phyloP scores from a whole-genome alignment of 176 grass and related monocot species.

The Eleusine indica region DNA sequence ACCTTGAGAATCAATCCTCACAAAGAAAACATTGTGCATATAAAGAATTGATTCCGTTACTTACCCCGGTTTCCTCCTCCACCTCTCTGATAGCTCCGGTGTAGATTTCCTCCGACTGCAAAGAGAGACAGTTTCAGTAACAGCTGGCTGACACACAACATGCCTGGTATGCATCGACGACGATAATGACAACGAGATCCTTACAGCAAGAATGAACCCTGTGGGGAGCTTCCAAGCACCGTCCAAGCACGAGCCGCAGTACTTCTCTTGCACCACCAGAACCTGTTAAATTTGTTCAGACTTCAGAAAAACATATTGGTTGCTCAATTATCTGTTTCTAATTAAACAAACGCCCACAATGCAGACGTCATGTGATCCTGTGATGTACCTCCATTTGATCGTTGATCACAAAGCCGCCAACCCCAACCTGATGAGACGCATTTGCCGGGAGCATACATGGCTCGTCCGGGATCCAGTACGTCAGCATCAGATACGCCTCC shows the following conservation, averaged over 20 bases:
- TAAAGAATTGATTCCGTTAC: neutral
- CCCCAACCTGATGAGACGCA: conserved; percentile 95
- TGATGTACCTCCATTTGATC: conserved; percentile 77
- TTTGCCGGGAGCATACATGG: conserved; percentile 89
- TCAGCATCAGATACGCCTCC: conserved; percentile 91
- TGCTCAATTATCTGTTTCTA: neutral
- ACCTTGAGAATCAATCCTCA: conserved; percentile 24
- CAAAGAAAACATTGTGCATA: neutral
- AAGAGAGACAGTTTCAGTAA: neutral
- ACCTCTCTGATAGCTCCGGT: conserved; percentile 88
- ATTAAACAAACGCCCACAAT: neutral
- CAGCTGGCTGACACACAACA: neutral
- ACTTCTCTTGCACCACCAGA: conserved; percentile 91
- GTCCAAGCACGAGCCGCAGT: conserved; percentile 40
- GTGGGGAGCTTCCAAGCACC: conserved; percentile 90
- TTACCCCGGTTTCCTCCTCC: conserved; percentile 96
- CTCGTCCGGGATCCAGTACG: conserved; percentile 93
- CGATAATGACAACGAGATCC: neutral
- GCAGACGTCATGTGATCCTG: neutral
- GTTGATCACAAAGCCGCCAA: conserved; percentile 91
- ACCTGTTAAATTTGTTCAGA: conserved; percentile 49
- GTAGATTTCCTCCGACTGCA: conserved; percentile 87
- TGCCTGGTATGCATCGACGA: neutral
- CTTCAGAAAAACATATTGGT: neutral
- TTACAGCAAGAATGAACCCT: conserved; percentile 88